phyloP scores from a whole-genome alignment of 495 filamentous ascomycete species.

The Entonaema liquescens region DNA sequence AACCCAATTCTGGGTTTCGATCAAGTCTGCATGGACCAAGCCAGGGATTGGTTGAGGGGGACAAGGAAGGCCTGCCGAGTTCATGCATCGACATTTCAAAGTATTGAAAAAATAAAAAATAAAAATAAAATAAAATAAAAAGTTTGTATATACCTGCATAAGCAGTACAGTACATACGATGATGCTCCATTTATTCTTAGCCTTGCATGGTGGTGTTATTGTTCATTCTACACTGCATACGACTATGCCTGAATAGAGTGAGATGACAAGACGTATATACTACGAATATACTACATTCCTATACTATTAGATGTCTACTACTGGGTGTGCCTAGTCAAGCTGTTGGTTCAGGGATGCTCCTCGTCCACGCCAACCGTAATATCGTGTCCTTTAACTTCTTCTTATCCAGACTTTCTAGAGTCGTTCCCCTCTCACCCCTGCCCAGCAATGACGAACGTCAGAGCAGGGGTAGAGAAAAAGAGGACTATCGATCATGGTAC shows the following conservation, averaged over 20 bases:
- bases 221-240: slow-evolving; percentile 15
- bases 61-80: slow-evolving; percentile 39
- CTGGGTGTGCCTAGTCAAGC: background rate
- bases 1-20: slow-evolving; percentile 39
- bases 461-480: slow-evolving; percentile 25
- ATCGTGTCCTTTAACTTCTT: slow-evolving; percentile 7
- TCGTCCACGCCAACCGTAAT: background rate
- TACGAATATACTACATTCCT: background rate
- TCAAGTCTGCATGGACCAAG: slow-evolving; percentile 37
- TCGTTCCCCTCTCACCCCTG: slow-evolving; percentile 16
- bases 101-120: slow-evolving; percentile 11
- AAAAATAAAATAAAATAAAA: background rate
- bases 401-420: slow-evolving; percentile 23
- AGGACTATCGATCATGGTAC: slow-evolving; percentile 43
- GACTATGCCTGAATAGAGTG: slow-evolving; percentile 9
- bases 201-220: slow-evolving; percentile 40
- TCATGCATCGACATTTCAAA: slow-evolving; percentile 35
- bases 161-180: slow-evolving; percentile 19
- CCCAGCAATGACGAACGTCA: slow-evolving; percentile 40
- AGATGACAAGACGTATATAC: slow-evolving; percentile 6
- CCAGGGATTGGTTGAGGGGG: slow-evolving; percentile 33
- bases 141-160: slow-evolving; percentile 22
- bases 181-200: slow-evolving; percentile 37
- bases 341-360: background rate
- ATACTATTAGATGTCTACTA: slow-evolving; percentile 9